A percentile compares a stretch with the other conserved stretches of the same genome.
These are phyloP conservation scores for Mycena rebaudengoi DNA, from an alignment of 768 basidiomycete species.

Conservation along the genomic window DNA sequence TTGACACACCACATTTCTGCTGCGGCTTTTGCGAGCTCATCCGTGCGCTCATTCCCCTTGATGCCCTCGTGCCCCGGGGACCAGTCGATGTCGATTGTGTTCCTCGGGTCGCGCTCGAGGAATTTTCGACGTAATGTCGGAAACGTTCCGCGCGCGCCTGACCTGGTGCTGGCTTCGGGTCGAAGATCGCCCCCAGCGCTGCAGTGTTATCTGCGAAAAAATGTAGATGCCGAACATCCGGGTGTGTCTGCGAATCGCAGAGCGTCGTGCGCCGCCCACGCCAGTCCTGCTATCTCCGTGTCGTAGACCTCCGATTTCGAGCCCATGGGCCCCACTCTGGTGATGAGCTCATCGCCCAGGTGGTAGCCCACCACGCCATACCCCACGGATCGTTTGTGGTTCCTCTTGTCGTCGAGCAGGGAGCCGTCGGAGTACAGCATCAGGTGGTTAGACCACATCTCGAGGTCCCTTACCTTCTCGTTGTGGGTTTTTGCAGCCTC, in stretches of 20 bases:
- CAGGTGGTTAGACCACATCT: not conserved
- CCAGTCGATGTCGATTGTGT: constrained; percentile 8
- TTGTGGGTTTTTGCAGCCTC: not conserved
- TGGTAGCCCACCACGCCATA: not conserved
- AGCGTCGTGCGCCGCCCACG: too few relatives aligned
- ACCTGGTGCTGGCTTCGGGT: too few relatives aligned
- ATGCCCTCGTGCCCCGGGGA: constrained; percentile 3
- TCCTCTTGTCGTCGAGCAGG: not conserved
- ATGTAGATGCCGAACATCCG: too few relatives aligned
- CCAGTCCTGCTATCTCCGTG: too few relatives aligned
- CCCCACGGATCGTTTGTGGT: not conserved
- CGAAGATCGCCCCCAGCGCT: too few relatives aligned
- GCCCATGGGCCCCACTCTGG: not conserved
- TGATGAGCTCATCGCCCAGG: not conserved
- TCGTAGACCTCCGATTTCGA: too few relatives aligned
- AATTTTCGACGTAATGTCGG: not conserved
- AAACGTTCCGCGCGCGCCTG: too few relatives aligned
- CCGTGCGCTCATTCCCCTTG: not conserved
- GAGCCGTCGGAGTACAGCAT: not conserved
- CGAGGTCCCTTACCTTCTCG: not conserved
- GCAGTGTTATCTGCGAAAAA: too few relatives aligned
- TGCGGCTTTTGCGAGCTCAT: constrained; percentile 4
- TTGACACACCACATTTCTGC: not conserved
- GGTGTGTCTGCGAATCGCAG: too few relatives aligned
- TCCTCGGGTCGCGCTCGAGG: not conserved